Percentiles rank a stretch among this genome's conserved stretches.
phyloP scores from a whole-genome alignment of 176 grass and related monocot genomes.

The Saccharum spontaneum region DNA sequence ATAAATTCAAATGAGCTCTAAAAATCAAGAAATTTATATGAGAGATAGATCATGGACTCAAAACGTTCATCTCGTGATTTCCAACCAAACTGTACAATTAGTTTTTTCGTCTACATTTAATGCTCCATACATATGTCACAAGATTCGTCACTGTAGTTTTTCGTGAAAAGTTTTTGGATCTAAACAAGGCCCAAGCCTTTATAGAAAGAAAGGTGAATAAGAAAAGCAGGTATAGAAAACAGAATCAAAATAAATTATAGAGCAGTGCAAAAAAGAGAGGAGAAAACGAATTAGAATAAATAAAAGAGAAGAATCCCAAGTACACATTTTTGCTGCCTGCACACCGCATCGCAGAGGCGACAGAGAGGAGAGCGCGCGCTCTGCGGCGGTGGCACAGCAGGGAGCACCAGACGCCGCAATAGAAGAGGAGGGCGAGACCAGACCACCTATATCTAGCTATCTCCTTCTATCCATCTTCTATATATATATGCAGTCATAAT shows the following conservation, averaged over 20 bases:
- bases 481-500: conserved; percentile 29
- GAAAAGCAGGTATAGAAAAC: not conserved
- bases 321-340: conserved; percentile 6
- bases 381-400: conserved; percentile 1
- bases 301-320: conserved; percentile 30
- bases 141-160: too few relatives aligned
- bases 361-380: not conserved
- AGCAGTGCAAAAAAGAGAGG: not conserved
- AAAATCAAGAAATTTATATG: too few relatives aligned
- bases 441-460: not conserved
- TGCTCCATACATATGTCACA: too few relatives aligned
- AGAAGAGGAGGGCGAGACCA: not conserved
- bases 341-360: not conserved
- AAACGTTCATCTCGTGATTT: too few relatives aligned
- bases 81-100: too few relatives aligned
- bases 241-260: not conserved
- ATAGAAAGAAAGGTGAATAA: not conserved
- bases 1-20: too few relatives aligned
- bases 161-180: too few relatives aligned
- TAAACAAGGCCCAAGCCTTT: not conserved
- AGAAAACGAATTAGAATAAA: not conserved
- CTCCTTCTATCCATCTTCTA: conserved; percentile 1
- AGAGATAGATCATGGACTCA: too few relatives aligned
- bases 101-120: too few relatives aligned
- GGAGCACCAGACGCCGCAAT: not conserved